Evolutionary conservation across 2,329 filamentous ascomycete genomes (phyloP), one percentile per base, ranked within the genome.

Genomic region (Cryphonectria japonica): DNA sequence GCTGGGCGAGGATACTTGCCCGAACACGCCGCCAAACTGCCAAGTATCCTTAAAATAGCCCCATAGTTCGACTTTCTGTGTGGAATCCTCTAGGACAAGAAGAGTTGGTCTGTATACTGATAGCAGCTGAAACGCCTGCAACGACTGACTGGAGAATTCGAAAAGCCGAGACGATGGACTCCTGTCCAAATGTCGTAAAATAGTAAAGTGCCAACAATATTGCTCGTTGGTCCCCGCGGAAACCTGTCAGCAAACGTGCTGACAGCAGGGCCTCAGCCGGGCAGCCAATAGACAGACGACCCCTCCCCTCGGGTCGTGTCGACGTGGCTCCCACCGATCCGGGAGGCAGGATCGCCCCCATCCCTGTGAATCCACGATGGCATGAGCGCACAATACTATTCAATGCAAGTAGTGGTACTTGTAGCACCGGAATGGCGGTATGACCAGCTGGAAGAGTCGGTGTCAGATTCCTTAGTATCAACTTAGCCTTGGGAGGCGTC

Each of bases 371-470:
- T 41, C 64, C 54, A 59, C 54, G 54, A 37, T n/a, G 29, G 29
- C 52, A 60, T 61, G 34, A 61, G 34, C 6, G 32, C 22, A 22
- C 43, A 2, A n/a, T 9, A 11, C 16, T 50, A 22, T 50, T 22
- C 46, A n/a, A n/a, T n/a, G 46, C 19, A 50, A 7, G 43, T 39
- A 22, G 19, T 22, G 19, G 43, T 26, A 26, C 26, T 26, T 26
- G 26, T 7, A 22, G 43, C 22, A 67, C 39, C 66, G 60, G 19
- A 60, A 57, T 59, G 50, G 65, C 65, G 65, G 50, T 67, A 59
- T n/a, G 26, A 26, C 66, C 32, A 54, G 64, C 64, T 66, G 64
- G 11, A 39, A 34, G 46, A 54, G 19, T 66, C 46, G 64, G 43
- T 50, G 46, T 54, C 43, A 66, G 32, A 54, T 52, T 52, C 14